A percentile compares a stretch with the other conserved stretches of the same genome.
Evolutionary conservation across 2,329 filamentous ascomycete species (phyloP).

Genomic region (Fusarium napiforme): DNA sequence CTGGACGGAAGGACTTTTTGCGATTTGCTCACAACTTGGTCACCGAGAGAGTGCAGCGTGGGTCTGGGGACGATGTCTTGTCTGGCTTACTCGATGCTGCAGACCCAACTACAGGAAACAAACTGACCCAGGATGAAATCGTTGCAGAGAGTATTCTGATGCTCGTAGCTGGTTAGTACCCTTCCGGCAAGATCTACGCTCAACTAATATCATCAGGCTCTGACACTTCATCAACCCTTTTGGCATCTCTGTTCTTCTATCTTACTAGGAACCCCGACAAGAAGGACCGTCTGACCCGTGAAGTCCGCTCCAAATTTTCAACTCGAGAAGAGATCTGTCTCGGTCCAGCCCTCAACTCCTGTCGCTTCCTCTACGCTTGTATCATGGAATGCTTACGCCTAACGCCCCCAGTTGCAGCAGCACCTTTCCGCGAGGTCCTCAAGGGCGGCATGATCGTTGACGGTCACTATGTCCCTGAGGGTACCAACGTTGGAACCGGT

Average conservation of each 20-base stretch:
- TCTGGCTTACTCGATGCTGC: slow-evolving; percentile 1
- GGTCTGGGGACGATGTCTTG: neutral
- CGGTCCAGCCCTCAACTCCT: neutral
- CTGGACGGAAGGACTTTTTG: neutral
- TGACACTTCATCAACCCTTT: slow-evolving; percentile 1
- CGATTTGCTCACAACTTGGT: slow-evolving; percentile 1
- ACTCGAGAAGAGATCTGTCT: neutral
- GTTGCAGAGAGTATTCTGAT: neutral
- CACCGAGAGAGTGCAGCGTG: neutral
- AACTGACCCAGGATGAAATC: neutral
- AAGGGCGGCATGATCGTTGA: neutral
- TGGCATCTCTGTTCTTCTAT: neutral
- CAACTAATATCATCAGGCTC: neutral
- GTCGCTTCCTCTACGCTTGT: slow-evolving; percentile 1
- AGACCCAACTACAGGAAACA: slow-evolving; percentile 1
- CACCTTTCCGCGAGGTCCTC: neutral
- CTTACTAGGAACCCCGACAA: neutral
- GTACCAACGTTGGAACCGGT: neutral
- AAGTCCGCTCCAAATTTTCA: neutral
- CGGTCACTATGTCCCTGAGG: neutral
- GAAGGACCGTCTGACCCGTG: neutral
- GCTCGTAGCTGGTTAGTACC: neutral
- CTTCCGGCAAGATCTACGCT: fast-evolving
- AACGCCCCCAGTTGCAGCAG: neutral
- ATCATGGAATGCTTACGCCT: neutral